phyloP scores from a whole-genome alignment of 805 yeast genomes.

The Yarrowia keelungensis region DNA sequence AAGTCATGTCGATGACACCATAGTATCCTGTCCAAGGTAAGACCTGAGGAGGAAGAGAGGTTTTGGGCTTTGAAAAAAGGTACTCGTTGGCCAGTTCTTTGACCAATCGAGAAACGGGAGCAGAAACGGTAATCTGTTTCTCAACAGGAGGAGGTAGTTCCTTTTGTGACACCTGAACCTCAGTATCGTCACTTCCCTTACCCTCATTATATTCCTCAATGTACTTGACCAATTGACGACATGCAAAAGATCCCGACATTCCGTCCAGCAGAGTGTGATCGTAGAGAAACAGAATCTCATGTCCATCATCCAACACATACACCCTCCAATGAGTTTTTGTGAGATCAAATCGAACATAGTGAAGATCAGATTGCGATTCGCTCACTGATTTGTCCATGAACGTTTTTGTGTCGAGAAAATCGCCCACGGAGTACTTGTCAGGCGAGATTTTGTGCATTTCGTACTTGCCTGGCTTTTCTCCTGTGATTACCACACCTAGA shows the following conservation, averaged over 20 bases:
- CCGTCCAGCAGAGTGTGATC: conserved; percentile 46
- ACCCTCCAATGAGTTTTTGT: conserved; percentile 41
- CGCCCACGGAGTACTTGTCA: not conserved
- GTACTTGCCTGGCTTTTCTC: conserved; percentile 7
- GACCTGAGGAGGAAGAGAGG: conserved; percentile 7
- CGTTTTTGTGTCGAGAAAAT: conserved; percentile 5
- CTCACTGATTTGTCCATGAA: not conserved
- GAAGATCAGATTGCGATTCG: conserved; percentile 18
- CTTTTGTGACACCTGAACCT: conserved; percentile 13
- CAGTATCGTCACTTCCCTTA: not conserved
- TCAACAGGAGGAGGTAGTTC: conserved; percentile 15
- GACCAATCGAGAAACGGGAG: conserved; percentile 3
- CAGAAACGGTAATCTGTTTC: conserved; percentile 17
- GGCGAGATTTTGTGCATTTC: conserved; percentile 4
- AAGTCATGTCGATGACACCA: conserved; percentile 1
- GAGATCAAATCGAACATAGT: conserved; percentile 16
- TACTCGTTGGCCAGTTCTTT: conserved; percentile 26
- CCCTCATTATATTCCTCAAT: conserved; percentile 6
- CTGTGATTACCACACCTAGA: not conserved
- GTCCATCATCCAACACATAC: conserved; percentile 36
- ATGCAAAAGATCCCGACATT: conserved; percentile 41
- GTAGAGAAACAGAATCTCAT: conserved; percentile 41
- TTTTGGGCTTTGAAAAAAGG: conserved; percentile 1
- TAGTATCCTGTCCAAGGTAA: conserved; percentile 26
- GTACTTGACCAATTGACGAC: conserved; percentile 4